Evolutionary conservation across 768 basidiomycete species (phyloP), one percentile per base, ranked within the genome.

Genomic region (Lentinula lateritia): DNA sequence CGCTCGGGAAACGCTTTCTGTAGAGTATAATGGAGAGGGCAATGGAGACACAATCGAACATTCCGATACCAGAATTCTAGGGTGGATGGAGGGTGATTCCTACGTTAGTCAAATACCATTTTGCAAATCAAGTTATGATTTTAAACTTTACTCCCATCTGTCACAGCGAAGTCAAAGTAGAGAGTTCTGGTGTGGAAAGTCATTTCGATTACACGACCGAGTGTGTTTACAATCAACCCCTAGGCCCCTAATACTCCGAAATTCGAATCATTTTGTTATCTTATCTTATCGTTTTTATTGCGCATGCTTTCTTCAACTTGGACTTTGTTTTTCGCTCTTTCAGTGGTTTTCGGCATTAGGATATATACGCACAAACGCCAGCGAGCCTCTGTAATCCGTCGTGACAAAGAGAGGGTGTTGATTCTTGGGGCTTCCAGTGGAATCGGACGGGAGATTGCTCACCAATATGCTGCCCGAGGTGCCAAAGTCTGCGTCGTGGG

Each of bases 101-200:
- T 32, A 82, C 81, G 93, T 96, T 3, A n/a, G 52, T 52, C 16
- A 23, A 15, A 35, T 35, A n/a, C 34, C 67, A 68, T 87, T 65
- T 23, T 46, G 34, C 54, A 69, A 59, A 35, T 50, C 20, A 10
- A 23, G 23, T 23, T 23, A 23, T 23, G 23, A 18, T 34, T 39
- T 35, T 23, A 13, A 23, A 46, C 43, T 45, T 50, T 46, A 3
- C 7, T 52, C 35, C n/a, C n/a, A n/a, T 63, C 56, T 43, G 5
- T 10, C n/a, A 52, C 35, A 97, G 95, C 62, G 96, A 98, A 75
- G 80, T 98, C n/a, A n/a, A n/a, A n/a, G n/a, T n/a, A n/a, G n/a
- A 55, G 96, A 98, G 70, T 98, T 98, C 72, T 98, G 96, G 96
- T 81, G 84, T n/a, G 96, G 96, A 35, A 90, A 94, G 68, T 92